Evolutionary conservation across 2,329 filamentous ascomycete species (phyloP).

Genomic region (Fusarium sacchari): DNA sequence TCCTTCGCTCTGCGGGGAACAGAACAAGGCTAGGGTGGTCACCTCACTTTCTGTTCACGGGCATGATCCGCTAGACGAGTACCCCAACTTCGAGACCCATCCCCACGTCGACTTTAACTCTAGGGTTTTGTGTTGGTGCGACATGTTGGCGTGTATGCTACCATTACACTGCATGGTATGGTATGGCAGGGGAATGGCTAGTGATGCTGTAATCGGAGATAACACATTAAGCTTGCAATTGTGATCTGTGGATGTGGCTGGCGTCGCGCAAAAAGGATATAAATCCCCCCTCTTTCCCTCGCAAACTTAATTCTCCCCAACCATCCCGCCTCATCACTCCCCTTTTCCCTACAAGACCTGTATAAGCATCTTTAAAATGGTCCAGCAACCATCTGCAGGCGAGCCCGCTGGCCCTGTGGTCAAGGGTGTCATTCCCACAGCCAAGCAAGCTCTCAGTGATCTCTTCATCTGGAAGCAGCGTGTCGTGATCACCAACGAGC

Average conservation of each 20-base stretch:
- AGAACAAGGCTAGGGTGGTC: conserved; percentile 8
- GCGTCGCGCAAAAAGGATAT: background rate
- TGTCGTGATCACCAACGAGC: conserved; percentile 71
- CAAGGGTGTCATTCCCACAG: conserved; percentile 71
- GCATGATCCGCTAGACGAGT: conserved; percentile 19
- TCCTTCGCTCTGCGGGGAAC: conserved; percentile 4
- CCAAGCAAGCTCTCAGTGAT: conserved; percentile 71
- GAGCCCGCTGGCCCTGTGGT: conserved; percentile 73
- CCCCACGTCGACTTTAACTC: conserved; percentile 35
- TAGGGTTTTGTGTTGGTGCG: conserved; percentile 5
- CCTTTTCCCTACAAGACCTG: background rate
- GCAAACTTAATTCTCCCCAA: background rate
- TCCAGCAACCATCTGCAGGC: conserved; percentile 37
- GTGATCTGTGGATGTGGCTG: conserved; percentile 1
- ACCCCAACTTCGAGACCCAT: conserved; percentile 32
- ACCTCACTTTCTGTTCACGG: conserved; percentile 15
- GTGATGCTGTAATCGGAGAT: conserved; percentile 3
- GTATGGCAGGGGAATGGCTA: background rate
- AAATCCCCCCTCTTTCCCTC: conserved; percentile 9
- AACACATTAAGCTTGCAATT: background rate
- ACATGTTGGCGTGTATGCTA: background rate
- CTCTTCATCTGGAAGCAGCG: conserved; percentile 80
- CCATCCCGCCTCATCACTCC: background rate
- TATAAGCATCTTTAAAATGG: background rate
- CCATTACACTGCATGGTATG: background rate